Evolutionary conservation across 1,139 yeast species (phyloP).

Genomic region (Candida glucosophila): DNA sequence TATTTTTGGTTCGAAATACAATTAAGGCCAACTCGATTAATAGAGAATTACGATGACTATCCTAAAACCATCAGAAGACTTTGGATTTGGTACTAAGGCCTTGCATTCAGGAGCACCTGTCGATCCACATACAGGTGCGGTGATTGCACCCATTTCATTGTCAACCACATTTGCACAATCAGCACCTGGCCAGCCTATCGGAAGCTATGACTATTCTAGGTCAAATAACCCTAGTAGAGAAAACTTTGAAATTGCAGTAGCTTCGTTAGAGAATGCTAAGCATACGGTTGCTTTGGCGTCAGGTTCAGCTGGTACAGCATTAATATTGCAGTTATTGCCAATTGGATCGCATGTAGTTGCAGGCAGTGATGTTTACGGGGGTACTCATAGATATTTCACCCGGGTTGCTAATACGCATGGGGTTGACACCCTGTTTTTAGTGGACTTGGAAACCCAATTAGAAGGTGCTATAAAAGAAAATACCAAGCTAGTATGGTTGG

Average conservation of each 20-base stretch:
- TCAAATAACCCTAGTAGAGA: slow-evolving; percentile 86
- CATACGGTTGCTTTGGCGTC: slow-evolving; percentile 76
- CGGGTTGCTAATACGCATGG: slow-evolving; percentile 79
- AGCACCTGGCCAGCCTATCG: slow-evolving; percentile 70
- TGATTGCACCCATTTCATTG: slow-evolving; percentile 75
- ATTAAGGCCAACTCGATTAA: slow-evolving; percentile 1
- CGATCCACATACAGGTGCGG: slow-evolving; percentile 78
- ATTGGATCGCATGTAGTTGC: slow-evolving; percentile 69
- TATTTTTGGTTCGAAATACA: too few relatives aligned
- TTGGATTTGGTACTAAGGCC: slow-evolving; percentile 69
- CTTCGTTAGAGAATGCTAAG: slow-evolving; percentile 71
- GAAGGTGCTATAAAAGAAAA: slow-evolving; percentile 46
- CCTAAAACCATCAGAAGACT: slow-evolving; percentile 11
- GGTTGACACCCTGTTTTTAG: slow-evolving; percentile 61
- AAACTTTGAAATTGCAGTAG: slow-evolving; percentile 72
- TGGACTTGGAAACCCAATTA: slow-evolving; percentile 54
- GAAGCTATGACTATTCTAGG: slow-evolving; percentile 78
- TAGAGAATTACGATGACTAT: slow-evolving; percentile 12
- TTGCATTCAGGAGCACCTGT: slow-evolving; percentile 77
- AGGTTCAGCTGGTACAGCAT: slow-evolving; percentile 83
- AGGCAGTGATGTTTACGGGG: slow-evolving; percentile 88
- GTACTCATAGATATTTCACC: slow-evolving; percentile 87
- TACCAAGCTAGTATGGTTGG: slow-evolving; percentile 80
- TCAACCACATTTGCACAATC: slow-evolving; percentile 83
- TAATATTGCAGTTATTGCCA: slow-evolving; percentile 66